Conservation (phyloP, 495 filamentous ascomycete genomes). For the Niebla homalea region DNA sequence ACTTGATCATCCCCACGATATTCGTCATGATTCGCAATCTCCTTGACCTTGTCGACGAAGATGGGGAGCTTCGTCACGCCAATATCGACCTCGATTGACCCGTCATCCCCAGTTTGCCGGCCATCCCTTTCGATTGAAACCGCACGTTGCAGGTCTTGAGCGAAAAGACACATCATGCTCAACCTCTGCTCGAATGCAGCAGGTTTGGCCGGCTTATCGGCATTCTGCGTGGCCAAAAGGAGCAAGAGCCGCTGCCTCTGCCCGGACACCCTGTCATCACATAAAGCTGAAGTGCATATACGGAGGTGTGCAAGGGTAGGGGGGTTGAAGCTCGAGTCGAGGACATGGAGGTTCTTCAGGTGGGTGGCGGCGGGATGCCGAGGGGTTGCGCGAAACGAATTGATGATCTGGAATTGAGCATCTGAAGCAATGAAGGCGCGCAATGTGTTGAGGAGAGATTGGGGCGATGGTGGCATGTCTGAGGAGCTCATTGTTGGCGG, state of each 20-base stretch:
- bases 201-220: constrained; percentile 79
- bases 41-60: constrained; percentile 71
- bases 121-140: background rate
- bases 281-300: constrained; percentile 58
- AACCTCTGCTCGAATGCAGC: constrained; percentile 71
- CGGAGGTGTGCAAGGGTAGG: constrained; percentile 71
- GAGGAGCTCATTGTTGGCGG: background rate
- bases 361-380: constrained; percentile 13
- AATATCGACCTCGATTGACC: constrained; percentile 41
- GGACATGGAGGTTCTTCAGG: constrained; percentile 52
- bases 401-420: constrained; percentile 45
- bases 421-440: constrained; percentile 43
- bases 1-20: background rate
- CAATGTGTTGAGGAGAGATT: constrained; percentile 26
- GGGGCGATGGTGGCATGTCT: constrained; percentile 4
- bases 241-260: constrained; percentile 46
- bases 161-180: constrained; percentile 76
- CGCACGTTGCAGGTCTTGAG: constrained; percentile 38
- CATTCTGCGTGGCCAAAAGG: constrained; percentile 80
- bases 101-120: background rate
- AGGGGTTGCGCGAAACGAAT: constrained; percentile 31
- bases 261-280: constrained; percentile 21
- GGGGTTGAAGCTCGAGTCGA: constrained; percentile 94
- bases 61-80: constrained; percentile 71
- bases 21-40: constrained; percentile 40